phyloP scores from a whole-genome alignment of 1,284 basidiomycete genomes.

The Meira miltonrushii region DNA sequence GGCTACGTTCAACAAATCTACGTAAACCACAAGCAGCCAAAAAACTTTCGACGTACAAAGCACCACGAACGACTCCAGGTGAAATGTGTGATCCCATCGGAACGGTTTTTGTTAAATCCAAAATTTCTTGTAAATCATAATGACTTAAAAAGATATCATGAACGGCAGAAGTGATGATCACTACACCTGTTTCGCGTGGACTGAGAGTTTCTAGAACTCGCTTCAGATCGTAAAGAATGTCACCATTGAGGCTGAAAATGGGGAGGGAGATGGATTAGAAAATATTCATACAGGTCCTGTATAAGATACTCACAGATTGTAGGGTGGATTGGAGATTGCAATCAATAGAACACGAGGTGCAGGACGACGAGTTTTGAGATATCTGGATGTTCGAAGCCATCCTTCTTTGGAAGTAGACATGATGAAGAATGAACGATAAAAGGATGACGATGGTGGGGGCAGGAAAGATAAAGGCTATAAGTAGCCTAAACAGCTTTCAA shows the following conservation, averaged over 20 bases:
- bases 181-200: constrained; percentile 10
- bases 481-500: too few relatives aligned
- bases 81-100: background rate
- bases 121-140: constrained; percentile 12
- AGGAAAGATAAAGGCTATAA: too few relatives aligned
- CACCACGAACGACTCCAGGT: background rate
- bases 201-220: background rate
- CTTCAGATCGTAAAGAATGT: constrained; percentile 10
- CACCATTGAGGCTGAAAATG: background rate
- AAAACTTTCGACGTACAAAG: constrained; percentile 1
- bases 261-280: background rate
- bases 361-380: constrained; percentile 12
- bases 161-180: constrained; percentile 10
- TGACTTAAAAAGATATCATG: constrained; percentile 12
- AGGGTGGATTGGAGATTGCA: constrained; percentile 14
- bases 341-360: constrained; percentile 12
- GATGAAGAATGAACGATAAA: background rate
- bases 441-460: background rate
- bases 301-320: constrained; percentile 9
- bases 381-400: constrained; percentile 1
- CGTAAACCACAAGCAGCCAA: constrained; percentile 5
- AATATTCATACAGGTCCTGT: background rate
- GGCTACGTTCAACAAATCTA: background rate
- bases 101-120: constrained; percentile 3
- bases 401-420: background rate